Conservation (phyloP, 129 eudicot species). For the Saposhnikovia divaricata region DNA sequence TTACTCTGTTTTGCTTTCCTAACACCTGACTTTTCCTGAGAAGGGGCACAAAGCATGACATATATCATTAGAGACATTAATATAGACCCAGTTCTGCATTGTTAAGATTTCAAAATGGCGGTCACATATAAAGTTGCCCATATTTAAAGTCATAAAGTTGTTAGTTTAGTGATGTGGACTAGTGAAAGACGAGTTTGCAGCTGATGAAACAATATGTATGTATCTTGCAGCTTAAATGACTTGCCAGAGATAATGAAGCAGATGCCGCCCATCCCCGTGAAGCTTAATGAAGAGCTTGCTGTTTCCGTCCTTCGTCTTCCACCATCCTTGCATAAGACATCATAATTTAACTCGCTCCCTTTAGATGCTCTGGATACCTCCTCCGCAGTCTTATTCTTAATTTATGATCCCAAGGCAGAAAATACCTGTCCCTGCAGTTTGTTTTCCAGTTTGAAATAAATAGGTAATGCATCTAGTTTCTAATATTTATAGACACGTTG, state of each 20-base stretch:
- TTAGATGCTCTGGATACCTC: background rate
- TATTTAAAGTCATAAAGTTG: background rate
- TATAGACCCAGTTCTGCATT: background rate
- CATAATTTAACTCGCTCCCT: slow-evolving; percentile 18
- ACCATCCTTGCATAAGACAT: slow-evolving; percentile 49
- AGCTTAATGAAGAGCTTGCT: slow-evolving; percentile 91
- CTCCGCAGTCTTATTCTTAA: slow-evolving; percentile 2
- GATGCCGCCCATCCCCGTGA: slow-evolving; percentile 97
- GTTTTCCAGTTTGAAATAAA: slow-evolving; percentile 21
- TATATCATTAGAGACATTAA: background rate
- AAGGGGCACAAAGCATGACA: background rate
- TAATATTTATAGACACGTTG: background rate
- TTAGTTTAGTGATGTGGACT: background rate
- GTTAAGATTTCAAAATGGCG: background rate
- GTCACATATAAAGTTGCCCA: background rate
- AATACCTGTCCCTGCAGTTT: slow-evolving; percentile 14
- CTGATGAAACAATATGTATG: slow-evolving; percentile 7
- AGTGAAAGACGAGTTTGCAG: background rate
- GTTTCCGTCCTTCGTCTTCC: slow-evolving; percentile 65
- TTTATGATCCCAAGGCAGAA: slow-evolving; percentile 13
- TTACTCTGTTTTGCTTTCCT: background rate
- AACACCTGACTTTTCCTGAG: background rate
- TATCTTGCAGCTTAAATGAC: slow-evolving; percentile 60
- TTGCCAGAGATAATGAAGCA: slow-evolving; percentile 91
- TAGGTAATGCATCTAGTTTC: background rate